These are phyloP conservation scores for Nakazawaea anatomiae DNA, from an alignment of 805 yeast species.

Conservation along the genomic window DNA sequence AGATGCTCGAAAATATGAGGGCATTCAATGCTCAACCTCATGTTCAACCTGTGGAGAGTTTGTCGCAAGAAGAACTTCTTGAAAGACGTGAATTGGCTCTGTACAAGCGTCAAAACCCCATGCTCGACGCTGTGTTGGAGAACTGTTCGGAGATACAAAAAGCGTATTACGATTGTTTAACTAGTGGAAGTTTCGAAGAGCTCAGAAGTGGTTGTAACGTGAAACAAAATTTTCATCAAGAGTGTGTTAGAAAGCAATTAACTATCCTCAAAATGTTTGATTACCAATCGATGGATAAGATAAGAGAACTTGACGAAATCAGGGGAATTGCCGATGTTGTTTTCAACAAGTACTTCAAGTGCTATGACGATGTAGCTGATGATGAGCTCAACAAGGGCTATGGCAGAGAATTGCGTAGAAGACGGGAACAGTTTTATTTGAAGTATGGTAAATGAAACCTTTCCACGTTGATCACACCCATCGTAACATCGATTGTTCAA, in stretches of 20 bases:
- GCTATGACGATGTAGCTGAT: constrained; percentile 20
- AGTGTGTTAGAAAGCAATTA: constrained; percentile 25
- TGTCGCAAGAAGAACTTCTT: constrained; percentile 12
- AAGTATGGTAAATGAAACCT: constrained; percentile 19
- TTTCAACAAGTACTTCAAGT: constrained; percentile 21
- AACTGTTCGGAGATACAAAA: constrained; percentile 29
- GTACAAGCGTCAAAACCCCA: constrained; percentile 22
- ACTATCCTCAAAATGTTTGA: constrained; percentile 26
- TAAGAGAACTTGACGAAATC: constrained; percentile 23
- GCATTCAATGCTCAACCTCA: neutral
- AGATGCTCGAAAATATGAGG: neutral
- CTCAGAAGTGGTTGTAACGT: constrained; percentile 13
- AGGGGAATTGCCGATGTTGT: constrained; percentile 21
- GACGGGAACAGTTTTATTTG: constrained; percentile 22
- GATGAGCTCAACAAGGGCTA: constrained; percentile 17
- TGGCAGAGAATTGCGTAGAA: constrained; percentile 20
- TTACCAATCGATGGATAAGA: constrained; percentile 20
- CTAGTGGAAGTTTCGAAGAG: constrained; percentile 5
- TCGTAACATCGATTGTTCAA: neutral
- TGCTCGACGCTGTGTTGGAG: constrained; percentile 21
- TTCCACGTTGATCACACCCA: too few species aligned
- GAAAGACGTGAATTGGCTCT: constrained; percentile 16
- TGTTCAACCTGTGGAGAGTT: neutral
- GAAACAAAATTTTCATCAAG: constrained; percentile 22
- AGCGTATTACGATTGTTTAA: constrained; percentile 21